A percentile compares a stretch with the other conserved stretches of the same genome.
Evolutionary conservation across 148 eudicot genomes (phyloP).

Genomic region (Silene latifolia): DNA sequence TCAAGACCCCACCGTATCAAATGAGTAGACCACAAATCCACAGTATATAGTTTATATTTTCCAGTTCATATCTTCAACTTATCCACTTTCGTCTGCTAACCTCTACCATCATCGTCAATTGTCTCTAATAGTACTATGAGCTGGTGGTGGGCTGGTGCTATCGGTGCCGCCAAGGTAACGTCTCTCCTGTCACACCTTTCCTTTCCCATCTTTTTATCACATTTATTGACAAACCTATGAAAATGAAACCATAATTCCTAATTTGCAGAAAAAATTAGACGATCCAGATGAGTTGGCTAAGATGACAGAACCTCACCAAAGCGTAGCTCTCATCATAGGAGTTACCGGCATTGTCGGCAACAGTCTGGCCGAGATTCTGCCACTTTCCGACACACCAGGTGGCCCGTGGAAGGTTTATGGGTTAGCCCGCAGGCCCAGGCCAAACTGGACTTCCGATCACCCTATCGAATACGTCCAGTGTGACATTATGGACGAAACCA

Average conservation of each 20-base stretch:
- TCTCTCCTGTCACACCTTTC: too few species aligned
- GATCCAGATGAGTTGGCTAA: constrained; percentile 24
- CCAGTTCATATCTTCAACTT: not conserved
- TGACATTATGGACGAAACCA: constrained; percentile 29
- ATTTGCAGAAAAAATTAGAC: constrained; percentile 30
- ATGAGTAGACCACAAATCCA: too few species aligned
- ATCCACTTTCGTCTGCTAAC: not conserved
- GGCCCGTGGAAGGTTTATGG: constrained; percentile 47
- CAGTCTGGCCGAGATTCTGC: constrained; percentile 45
- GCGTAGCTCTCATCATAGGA: constrained; percentile 38
- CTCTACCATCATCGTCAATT: not conserved
- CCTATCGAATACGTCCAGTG: constrained; percentile 43
- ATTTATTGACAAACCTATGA: too few species aligned
- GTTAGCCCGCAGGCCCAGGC: constrained; percentile 36
- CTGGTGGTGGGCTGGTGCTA: constrained; percentile 60
- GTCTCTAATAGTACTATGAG: constrained; percentile 30
- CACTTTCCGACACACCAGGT: constrained; percentile 42
- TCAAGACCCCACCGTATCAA: not conserved
- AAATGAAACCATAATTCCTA: too few species aligned
- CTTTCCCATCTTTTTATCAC: too few species aligned
- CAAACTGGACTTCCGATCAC: constrained; percentile 33
- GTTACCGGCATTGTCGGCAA: constrained; percentile 44
- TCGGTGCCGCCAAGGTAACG: constrained; percentile 33
- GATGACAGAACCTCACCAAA: constrained; percentile 18
- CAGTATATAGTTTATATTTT: too few species aligned